phyloP scores from a whole-genome alignment of 805 yeast species.

The Candida schatavii region DNA sequence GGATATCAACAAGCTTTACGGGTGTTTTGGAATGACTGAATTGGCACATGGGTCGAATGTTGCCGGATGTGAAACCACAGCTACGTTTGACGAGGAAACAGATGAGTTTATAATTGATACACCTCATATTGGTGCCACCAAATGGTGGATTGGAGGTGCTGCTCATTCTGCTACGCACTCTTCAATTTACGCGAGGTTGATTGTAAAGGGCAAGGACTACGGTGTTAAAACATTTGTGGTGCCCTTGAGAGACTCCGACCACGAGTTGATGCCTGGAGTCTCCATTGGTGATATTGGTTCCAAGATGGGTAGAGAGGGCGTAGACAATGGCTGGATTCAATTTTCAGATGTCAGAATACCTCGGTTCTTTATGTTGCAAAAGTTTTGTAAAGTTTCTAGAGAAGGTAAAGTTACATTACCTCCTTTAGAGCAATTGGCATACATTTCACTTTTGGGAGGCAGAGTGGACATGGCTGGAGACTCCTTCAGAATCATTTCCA shows the following conservation, averaged over 20 bases:
- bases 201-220: conserved; percentile 78
- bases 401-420: conserved; percentile 73
- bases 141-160: conserved; percentile 99
- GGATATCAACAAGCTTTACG: conserved; percentile 47
- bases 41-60: conserved; percentile 93
- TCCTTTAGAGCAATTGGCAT: conserved; percentile 84
- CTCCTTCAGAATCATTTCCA: conserved; percentile 75
- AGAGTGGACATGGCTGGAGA: conserved; percentile 89
- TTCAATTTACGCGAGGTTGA: conserved; percentile 79
- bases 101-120: conserved; percentile 78
- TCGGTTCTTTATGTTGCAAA: conserved; percentile 75
- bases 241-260: conserved; percentile 76
- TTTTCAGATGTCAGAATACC: conserved; percentile 83
- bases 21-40: conserved; percentile 94
- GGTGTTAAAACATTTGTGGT: conserved; percentile 93
- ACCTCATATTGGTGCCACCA: conserved; percentile 89
- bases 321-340: conserved; percentile 97
- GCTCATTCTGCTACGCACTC: conserved; percentile 92
- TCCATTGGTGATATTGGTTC: conserved; percentile 89
- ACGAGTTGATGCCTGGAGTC: conserved; percentile 74
- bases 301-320: conserved; percentile 95
- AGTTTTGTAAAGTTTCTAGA: conserved; percentile 67
- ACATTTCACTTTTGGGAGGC: conserved; percentile 84
- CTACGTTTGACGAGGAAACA: conserved; percentile 62
- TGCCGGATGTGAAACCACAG: conserved; percentile 90